A percentile compares a stretch with the other conserved stretches of the same genome.
phyloP scores from a whole-genome alignment of 164 flowering plant species.

The Magnolia sinica region DNA sequence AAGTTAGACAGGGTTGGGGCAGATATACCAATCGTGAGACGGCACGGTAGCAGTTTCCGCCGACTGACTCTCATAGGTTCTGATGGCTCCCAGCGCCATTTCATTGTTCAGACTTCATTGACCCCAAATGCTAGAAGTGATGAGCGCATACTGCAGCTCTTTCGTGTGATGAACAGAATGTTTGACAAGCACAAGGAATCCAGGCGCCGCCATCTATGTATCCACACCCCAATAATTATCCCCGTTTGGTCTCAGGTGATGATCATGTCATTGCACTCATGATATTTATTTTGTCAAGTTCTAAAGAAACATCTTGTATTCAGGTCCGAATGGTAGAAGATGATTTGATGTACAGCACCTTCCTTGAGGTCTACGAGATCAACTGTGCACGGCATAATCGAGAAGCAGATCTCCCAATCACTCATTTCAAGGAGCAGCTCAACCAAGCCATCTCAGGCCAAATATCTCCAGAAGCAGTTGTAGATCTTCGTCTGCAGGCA shows the following conservation, averaged over 20 bases:
- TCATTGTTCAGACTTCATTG: conserved; percentile 94
- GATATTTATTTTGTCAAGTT: background rate
- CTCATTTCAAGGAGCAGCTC: conserved; percentile 87
- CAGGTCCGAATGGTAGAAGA: conserved; percentile 99
- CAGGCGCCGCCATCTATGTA: conserved; percentile 80
- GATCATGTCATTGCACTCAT: background rate
- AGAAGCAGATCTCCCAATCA: conserved; percentile 95
- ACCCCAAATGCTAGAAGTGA: conserved; percentile 99
- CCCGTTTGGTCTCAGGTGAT: conserved; percentile 99
- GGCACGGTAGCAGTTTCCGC: conserved; percentile 99
- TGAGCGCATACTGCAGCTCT: conserved; percentile 93
- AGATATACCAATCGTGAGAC: conserved; percentile 91
- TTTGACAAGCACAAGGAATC: conserved; percentile 99
- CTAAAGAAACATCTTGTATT: background rate
- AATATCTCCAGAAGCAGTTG: conserved; percentile 77
- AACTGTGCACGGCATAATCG: conserved; percentile 90
- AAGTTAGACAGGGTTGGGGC: conserved; percentile 96
- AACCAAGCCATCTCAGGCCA: conserved; percentile 96
- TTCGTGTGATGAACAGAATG: conserved; percentile 96
- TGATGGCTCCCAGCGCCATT: conserved; percentile 98
- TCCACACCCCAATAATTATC: conserved; percentile 95
- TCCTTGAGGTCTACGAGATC: conserved; percentile 98
- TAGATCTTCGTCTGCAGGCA: conserved; percentile 94
- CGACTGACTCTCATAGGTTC: conserved; percentile 94
- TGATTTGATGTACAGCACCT: conserved; percentile 93